Evolutionary conservation across 2,329 filamentous ascomycete species (phyloP), one percentile per base, ranked within the genome.

Genomic region (Thielaviopsis musarum): DNA sequence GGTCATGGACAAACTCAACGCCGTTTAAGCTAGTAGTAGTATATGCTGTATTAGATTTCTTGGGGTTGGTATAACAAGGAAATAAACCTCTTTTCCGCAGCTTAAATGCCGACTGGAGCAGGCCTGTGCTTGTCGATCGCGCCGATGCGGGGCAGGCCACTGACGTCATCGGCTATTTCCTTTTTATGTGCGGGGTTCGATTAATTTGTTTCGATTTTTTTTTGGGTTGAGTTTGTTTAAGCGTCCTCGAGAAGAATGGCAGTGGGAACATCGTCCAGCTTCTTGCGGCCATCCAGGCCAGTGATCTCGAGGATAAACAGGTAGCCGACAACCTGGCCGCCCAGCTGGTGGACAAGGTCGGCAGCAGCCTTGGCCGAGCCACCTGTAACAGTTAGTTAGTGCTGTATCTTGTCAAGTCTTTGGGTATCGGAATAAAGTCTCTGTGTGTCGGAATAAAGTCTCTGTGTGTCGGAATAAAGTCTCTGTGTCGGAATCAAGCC

Each of bases 251-350:
- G 80, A 45, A 98, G 81, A 52, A 91, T 95, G 70, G 87, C 81
- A 57, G 91, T 85, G 12, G 90, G 89, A 54, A 73, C 72, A 59
- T 84, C 85, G 66, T 85, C 82, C 66, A 98, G 85, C 79, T 95
- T 93, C 64, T 90, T 85, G 66, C 89, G 83, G 66, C 93, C 93
- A 70, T 95, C 88, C 65, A 98, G 82, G 73, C 93, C 91, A 66
- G 90, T 85, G 64, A 98, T 85, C 73, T 97, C 91, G 70, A 97
- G 87, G 67, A 98, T 88, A 77, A 98, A 98, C 64, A 96, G 76
- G 74, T 88, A 97, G 66, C 89, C 91, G 61, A 95, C 73, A 54
- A 97, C 77, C n/a, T 82, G 77, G 65, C 91, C 93, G 65, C 90
- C 89, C 64, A 94, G 82, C 73, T 94, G 83, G 70, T 84, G 79